These are phyloP conservation scores for Suhomyces atakaporum DNA, from an alignment of 1,139 yeast genomes.

Conservation along the genomic window DNA sequence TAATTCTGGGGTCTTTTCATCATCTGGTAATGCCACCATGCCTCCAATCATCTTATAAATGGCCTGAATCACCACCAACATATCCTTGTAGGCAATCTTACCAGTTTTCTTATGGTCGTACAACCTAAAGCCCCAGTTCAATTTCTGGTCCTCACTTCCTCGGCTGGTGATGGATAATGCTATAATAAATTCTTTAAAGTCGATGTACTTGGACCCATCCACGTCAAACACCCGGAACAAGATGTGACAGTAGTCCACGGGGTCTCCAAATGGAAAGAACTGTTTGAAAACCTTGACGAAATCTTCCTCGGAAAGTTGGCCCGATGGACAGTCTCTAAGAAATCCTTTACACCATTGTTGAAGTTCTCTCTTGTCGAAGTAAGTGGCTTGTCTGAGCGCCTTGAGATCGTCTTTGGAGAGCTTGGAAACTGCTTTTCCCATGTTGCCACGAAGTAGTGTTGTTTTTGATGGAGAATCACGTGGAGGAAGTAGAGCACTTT, in stretches of 20 bases:
- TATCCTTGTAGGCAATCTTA: constrained; percentile 69
- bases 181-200: constrained; percentile 88
- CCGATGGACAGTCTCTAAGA: constrained; percentile 89
- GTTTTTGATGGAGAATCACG: too few species aligned
- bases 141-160: constrained; percentile 84
- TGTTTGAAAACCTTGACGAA: constrained; percentile 91
- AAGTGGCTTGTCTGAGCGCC: constrained; percentile 80
- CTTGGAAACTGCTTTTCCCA: constrained; percentile 97
- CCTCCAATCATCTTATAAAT: constrained; percentile 95
- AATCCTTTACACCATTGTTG: constrained; percentile 99
- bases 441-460: constrained; percentile 32
- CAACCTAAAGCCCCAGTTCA: constrained; percentile 82
- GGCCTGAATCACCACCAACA: constrained; percentile 76
- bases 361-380: constrained; percentile 88
- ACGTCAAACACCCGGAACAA: constrained; percentile 88
- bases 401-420: constrained; percentile 88
- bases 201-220: constrained; percentile 79
- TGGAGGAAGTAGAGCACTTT: too few species aligned
- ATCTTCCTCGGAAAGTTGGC: constrained; percentile 84
- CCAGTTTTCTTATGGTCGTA: constrained; percentile 86
- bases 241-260: constrained; percentile 85
- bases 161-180: constrained; percentile 87
- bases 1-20: constrained; percentile 88
- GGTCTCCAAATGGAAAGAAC: constrained; percentile 98
- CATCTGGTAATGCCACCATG: constrained; percentile 89